Percentiles rank a stretch among this genome's conserved stretches.
These are phyloP conservation scores for Coemansia sp. DNA, from an alignment of 192 early-diverging fungal species.

Conservation along the genomic window DNA sequence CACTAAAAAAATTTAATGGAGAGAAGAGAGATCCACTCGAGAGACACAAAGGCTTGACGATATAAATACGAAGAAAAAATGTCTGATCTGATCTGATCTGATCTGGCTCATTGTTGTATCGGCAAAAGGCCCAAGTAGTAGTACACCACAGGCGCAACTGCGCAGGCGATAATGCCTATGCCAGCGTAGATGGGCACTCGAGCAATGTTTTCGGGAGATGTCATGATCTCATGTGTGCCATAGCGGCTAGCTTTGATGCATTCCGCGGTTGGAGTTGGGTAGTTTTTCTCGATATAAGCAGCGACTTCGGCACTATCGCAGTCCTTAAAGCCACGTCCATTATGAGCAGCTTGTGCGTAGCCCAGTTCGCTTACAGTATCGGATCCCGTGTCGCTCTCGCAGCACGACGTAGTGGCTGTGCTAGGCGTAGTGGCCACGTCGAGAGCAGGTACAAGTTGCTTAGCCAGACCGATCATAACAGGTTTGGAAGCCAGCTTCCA, in stretches of 20 bases:
- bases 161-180: slow-evolving; percentile 33
- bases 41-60: neutral
- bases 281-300: slow-evolving; percentile 8
- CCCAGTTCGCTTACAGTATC: slow-evolving; percentile 1
- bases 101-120: neutral
- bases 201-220: slow-evolving; percentile 47
- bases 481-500: slow-evolving; percentile 55
- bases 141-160: slow-evolving; percentile 27
- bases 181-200: slow-evolving; percentile 54
- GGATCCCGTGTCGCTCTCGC: slow-evolving; percentile 11
- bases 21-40: neutral
- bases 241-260: slow-evolving; percentile 32
- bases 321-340: neutral
- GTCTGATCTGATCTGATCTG: slow-evolving; percentile 1
- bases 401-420: neutral
- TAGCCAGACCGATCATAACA: slow-evolving; percentile 18
- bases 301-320: neutral
- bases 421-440: neutral
- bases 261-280: slow-evolving; percentile 14
- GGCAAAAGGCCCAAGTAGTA: slow-evolving; percentile 15
- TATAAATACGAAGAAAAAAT: neutral
- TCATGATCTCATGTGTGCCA: slow-evolving; percentile 47
- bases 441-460: slow-evolving; percentile 1
- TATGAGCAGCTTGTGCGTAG: neutral
- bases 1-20: neutral